Evolutionary conservation across 306 rosid genomes (phyloP), one percentile per base, ranked within the genome.

Genomic region (Quercus gilva): DNA sequence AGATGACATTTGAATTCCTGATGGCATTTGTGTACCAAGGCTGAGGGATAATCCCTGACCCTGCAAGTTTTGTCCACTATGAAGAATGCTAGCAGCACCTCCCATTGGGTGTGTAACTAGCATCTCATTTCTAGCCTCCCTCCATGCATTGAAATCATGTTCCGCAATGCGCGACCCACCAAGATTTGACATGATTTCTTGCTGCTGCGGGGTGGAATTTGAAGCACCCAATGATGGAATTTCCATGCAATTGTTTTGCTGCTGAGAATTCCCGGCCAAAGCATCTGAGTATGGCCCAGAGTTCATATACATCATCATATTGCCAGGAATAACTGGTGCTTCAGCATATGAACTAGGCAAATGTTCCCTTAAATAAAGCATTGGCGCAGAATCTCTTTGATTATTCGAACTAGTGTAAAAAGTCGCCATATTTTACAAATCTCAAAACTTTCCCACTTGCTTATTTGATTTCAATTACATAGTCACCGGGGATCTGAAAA

Each of bases 21-120:
- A 76, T 59, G 89, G 81, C 9, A 88, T 88, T 74, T 87, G 90
- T 35, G 92, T 88, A 72, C 94, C 83, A 14, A 92, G 93, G 82
- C 91, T 89, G 64, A 92, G 94, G 79, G 94, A 90, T 58, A 92
- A 85, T 75, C 92, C 95, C 76, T 90, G 97, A 55, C 86, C 90
- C 83, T 82, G 94, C 85, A 90, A 71, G 82, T 77, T 84, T 82
- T 82, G 91, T 79, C 89, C 92, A 25, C 76, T 80, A 72, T 80
- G 88, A 77, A 88, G 77, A 79, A 86, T 75, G 69, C 77, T 83
- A 33, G 86, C 35, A 21, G 87, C 58, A 20, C 78, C 85, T 71
- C 83, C 80, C 80, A 88, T 73, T 26, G 83, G 77, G 19, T 88
- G 84, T 31, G 86, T 57, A 28, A 81, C 89, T 10, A 88, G 83